These are phyloP conservation scores for Russula ochroleuca DNA, from an alignment of 768 basidiomycete genomes.

Conservation along the genomic window DNA sequence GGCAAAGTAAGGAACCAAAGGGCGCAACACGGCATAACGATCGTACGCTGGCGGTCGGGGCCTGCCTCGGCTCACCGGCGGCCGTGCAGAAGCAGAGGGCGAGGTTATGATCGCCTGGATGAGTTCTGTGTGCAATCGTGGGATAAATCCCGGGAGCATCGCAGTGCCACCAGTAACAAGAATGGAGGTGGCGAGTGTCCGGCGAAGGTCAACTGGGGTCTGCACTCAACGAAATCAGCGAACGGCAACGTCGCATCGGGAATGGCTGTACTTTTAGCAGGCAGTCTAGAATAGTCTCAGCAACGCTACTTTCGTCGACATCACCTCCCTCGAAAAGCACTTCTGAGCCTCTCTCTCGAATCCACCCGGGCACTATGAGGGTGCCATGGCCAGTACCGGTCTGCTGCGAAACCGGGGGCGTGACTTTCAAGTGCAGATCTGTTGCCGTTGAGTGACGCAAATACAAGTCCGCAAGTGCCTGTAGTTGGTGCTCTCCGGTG, in stretches of 20 bases:
- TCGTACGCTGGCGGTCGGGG: conserved; percentile 55
- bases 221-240: conserved; percentile 34
- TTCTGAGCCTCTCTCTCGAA: conserved; percentile 87
- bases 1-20: conserved; percentile 66
- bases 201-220: conserved; percentile 88
- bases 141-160: conserved; percentile 90
- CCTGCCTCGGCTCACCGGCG: conserved; percentile 38
- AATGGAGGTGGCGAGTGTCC: conserved; percentile 77
- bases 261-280: conserved; percentile 63
- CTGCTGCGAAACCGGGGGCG: conserved; percentile 62
- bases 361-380: conserved; percentile 89
- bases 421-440: conserved; percentile 63
- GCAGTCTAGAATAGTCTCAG: conserved; percentile 74
- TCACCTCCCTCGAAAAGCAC: conserved; percentile 87
- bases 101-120: conserved; percentile 53
- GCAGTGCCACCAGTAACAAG: conserved; percentile 85
- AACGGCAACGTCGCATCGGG: background rate
- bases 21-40: conserved; percentile 68
- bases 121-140: conserved; percentile 78
- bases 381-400: conserved; percentile 72
- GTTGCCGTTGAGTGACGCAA: conserved; percentile 74
- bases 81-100: conserved; percentile 33
- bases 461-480: conserved; percentile 67
- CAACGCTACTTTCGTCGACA: conserved; percentile 80
- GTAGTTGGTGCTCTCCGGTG: conserved; percentile 50